Percentiles rank a stretch among this genome's conserved stretches.
Evolutionary conservation across 1,284 basidiomycete species (phyloP).

Genomic region (Marasmius sp.): DNA sequence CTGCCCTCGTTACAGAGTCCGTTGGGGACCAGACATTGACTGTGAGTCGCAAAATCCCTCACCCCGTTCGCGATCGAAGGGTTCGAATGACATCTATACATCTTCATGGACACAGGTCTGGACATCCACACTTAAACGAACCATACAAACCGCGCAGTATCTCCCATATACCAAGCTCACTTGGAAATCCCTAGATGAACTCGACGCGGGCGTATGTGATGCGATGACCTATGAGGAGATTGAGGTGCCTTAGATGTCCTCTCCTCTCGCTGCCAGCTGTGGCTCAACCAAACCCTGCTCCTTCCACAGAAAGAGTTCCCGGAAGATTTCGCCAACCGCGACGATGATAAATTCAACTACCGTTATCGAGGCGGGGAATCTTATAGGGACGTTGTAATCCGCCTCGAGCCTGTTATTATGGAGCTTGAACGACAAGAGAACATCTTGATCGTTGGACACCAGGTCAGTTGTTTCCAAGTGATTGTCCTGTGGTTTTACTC

Average conservation of each 20-base stretch:
- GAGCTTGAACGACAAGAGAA: constrained; percentile 98
- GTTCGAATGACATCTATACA: not conserved
- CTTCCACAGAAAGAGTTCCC: constrained; percentile 81
- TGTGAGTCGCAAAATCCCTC: constrained; percentile 41
- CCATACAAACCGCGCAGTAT: constrained; percentile 85
- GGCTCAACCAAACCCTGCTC: not conserved
- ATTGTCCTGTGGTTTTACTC: constrained; percentile 5
- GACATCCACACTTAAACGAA: constrained; percentile 94
- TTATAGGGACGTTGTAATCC: constrained; percentile 93
- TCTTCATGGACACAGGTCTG: constrained; percentile 66
- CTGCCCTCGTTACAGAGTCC: constrained; percentile 86
- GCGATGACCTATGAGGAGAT: constrained; percentile 99
- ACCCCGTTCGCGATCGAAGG: not conserved
- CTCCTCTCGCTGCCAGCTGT: not conserved
- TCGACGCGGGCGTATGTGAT: constrained; percentile 99
- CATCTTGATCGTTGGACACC: constrained; percentile 95
- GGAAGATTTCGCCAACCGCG: constrained; percentile 97
- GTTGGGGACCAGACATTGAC: constrained; percentile 89
- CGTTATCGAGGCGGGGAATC: constrained; percentile 95
- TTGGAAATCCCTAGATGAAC: constrained; percentile 98
- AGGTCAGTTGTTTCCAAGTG: constrained; percentile 44
- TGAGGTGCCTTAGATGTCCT: constrained; percentile 52
- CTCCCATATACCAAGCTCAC: constrained; percentile 92
- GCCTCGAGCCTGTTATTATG: constrained; percentile 98
- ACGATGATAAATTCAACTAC: constrained; percentile 99